These are phyloP conservation scores for Persicaria maculosa DNA, from an alignment of 148 eudicot species.

Conservation along the genomic window DNA sequence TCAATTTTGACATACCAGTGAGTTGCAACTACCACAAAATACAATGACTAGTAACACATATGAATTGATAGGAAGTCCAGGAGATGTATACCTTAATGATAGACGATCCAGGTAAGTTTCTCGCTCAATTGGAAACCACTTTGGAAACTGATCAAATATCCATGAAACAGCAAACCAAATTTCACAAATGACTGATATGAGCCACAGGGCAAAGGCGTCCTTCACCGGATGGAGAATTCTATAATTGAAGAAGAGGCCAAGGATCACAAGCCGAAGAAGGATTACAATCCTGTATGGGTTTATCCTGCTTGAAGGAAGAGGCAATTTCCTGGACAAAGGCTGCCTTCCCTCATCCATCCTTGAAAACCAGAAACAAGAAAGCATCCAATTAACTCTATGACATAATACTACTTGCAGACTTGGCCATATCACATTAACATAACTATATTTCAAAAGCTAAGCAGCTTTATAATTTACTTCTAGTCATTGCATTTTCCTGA, in stretches of 20 bases:
- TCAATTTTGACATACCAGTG: background rate
- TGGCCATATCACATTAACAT: background rate
- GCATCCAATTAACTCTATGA: background rate
- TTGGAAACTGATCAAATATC: conserved; percentile 92
- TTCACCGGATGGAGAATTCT: conserved; percentile 79
- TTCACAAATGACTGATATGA: conserved; percentile 82
- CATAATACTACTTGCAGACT: background rate
- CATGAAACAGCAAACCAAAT: conserved; percentile 93
- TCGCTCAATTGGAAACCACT: conserved; percentile 80
- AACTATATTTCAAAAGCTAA: background rate
- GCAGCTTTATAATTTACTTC: background rate
- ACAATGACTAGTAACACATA: background rate
- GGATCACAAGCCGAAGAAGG: conserved; percentile 60
- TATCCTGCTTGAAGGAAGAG: conserved; percentile 87
- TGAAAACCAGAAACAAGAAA: conserved; percentile 15
- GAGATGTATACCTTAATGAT: conserved; percentile 54
- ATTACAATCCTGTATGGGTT: conserved; percentile 83
- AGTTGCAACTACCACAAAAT: background rate
- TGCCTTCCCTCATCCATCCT: conserved; percentile 99
- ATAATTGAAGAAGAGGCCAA: conserved; percentile 81
- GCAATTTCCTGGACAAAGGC: conserved; percentile 82
- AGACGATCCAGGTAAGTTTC: conserved; percentile 91
- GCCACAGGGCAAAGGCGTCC: conserved; percentile 82
- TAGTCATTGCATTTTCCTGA: background rate
- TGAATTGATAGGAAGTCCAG: background rate